These are phyloP conservation scores for Neonectria sp. DNA, from an alignment of 2,329 filamentous ascomycete species.

Conservation along the genomic window DNA sequence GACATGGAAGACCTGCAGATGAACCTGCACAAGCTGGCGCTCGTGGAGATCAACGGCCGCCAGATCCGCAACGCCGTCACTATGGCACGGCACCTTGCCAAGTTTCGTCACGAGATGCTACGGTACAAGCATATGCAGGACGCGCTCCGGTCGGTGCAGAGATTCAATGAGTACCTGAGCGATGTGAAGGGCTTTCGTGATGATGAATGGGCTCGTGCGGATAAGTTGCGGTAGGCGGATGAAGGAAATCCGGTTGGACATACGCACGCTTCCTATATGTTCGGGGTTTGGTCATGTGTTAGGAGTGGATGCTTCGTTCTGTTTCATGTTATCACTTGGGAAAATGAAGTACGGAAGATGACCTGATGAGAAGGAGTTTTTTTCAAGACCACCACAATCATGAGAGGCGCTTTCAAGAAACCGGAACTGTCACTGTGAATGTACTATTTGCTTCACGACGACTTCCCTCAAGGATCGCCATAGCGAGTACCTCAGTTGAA, in stretches of 20 bases:
- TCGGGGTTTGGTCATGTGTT: too few species aligned
- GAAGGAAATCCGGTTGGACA: neutral
- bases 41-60: slow-evolving; percentile 44
- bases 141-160: slow-evolving; percentile 21
- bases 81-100: slow-evolving; percentile 34
- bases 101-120: slow-evolving; percentile 23
- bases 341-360: too few species aligned
- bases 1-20: slow-evolving; percentile 26
- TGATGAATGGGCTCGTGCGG: slow-evolving; percentile 20
- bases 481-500: too few species aligned
- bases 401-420: too few species aligned
- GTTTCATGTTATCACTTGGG: too few species aligned
- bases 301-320: too few species aligned
- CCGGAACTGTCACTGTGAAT: too few species aligned
- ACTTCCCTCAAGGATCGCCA: too few species aligned
- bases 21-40: slow-evolving; percentile 27
- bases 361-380: too few species aligned
- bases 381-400: too few species aligned
- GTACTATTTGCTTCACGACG: too few species aligned
- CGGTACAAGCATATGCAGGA: slow-evolving; percentile 29
- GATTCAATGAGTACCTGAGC: slow-evolving; percentile 29
- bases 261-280: neutral
- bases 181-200: slow-evolving; percentile 30
- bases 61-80: slow-evolving; percentile 51
- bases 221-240: slow-evolving; percentile 25